Conservation (phyloP, 1,139 yeast genomes). For the Hemisphaericaspora lyxosophila region DNA sequence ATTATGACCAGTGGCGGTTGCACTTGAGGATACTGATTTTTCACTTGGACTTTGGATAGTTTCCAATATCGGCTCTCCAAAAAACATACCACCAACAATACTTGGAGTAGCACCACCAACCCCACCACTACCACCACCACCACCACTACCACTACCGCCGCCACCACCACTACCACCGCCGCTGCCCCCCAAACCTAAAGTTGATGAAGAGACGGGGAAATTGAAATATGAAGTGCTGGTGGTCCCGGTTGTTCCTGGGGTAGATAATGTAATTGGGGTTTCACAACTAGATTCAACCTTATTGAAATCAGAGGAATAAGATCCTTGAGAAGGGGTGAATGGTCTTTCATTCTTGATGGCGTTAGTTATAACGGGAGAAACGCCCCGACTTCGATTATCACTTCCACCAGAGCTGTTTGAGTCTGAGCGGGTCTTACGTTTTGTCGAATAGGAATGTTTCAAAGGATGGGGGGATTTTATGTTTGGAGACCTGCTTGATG, state of each 20-base stretch:
- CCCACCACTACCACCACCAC: background rate
- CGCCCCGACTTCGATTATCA: constrained; percentile 23
- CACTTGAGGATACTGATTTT: background rate
- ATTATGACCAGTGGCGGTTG: background rate
- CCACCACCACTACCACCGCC: background rate
- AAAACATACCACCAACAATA: background rate
- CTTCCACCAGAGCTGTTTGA: constrained; percentile 5
- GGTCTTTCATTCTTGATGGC: background rate
- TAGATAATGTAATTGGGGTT: background rate
- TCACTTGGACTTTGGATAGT: background rate
- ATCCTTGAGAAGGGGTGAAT: background rate
- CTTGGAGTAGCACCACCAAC: background rate
- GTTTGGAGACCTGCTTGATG: constrained; percentile 8
- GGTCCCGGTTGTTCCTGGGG: background rate
- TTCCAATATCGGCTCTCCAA: background rate
- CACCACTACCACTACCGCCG: background rate
- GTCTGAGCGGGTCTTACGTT: constrained; percentile 20
- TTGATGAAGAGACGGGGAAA: background rate
- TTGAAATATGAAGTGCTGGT: background rate
- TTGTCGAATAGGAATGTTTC: constrained; percentile 34
- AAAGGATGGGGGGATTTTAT: constrained; percentile 16
- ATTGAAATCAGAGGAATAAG: background rate
- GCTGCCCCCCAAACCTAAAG: background rate
- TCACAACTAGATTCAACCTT: background rate
- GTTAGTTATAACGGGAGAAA: constrained; percentile 19